Percentiles rank a stretch among this genome's conserved stretches.
phyloP scores from a whole-genome alignment of 768 basidiomycete species.

The Suillus discolor region DNA sequence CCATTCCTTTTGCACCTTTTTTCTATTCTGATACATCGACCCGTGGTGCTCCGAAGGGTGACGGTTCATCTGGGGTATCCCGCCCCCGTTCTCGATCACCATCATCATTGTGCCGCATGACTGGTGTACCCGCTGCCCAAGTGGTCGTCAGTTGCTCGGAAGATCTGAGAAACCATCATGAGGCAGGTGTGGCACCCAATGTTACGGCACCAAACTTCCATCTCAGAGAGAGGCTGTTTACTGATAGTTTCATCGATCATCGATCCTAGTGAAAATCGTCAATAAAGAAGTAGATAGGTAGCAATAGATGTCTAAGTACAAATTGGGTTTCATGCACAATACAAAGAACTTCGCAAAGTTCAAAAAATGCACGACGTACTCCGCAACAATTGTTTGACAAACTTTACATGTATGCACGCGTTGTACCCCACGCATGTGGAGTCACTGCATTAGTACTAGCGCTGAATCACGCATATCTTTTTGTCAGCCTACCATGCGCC shows the following conservation, averaged over 20 bases:
- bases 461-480: too few relatives aligned
- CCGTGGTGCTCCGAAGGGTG: not conserved
- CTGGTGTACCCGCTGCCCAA: constrained; percentile 1
- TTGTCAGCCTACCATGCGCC: too few relatives aligned
- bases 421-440: too few relatives aligned
- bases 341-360: too few relatives aligned
- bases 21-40: not conserved
- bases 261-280: too few relatives aligned
- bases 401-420: too few relatives aligned
- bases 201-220: not conserved
- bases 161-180: not conserved
- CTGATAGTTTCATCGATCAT: not conserved
- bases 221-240: not conserved
- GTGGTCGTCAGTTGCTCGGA: not conserved
- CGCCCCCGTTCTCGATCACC: not conserved
- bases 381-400: too few relatives aligned
- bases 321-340: too few relatives aligned
- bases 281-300: too few relatives aligned
- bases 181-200: not conserved
- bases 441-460: too few relatives aligned
- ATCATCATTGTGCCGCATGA: not conserved
- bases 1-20: not conserved
- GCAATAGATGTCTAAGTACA: too few relatives aligned
- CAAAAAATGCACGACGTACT: too few relatives aligned
- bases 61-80: not conserved